phyloP scores from a whole-genome alignment of 257 asterid genomes.

The Scutellaria baicalensis region DNA sequence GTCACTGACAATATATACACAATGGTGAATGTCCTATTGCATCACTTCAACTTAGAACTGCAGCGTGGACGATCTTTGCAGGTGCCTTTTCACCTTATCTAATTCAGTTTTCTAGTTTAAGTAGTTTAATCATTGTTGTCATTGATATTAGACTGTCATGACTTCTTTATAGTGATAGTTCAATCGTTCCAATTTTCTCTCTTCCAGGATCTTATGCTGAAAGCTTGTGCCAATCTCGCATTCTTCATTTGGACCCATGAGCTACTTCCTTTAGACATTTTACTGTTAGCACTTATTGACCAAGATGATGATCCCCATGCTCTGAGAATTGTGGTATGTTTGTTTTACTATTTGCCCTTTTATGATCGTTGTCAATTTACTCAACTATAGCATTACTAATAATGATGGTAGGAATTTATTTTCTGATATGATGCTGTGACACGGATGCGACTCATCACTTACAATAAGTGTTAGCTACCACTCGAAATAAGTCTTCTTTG shows the following conservation, averaged over 20 bases:
- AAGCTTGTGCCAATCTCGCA: slow-evolving; percentile 76
- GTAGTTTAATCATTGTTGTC: slow-evolving; percentile 1
- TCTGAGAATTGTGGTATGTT: slow-evolving; percentile 81
- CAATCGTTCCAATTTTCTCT: slow-evolving; percentile 12
- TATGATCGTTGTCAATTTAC: not conserved
- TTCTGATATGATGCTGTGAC: not conserved
- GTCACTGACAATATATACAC: slow-evolving; percentile 86
- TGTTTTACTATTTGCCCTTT: slow-evolving; percentile 13
- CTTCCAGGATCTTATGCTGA: slow-evolving; percentile 80
- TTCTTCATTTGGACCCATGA: slow-evolving; percentile 93
- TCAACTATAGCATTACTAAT: not conserved
- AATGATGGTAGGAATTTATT: not conserved
- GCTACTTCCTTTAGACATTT: slow-evolving; percentile 84
- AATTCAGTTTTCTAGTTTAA: slow-evolving; percentile 2
- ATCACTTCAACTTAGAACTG: slow-evolving; percentile 77
- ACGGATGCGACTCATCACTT: not conserved
- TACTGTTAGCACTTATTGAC: slow-evolving; percentile 84
- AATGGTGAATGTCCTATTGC: slow-evolving; percentile 92
- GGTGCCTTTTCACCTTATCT: slow-evolving; percentile 40
- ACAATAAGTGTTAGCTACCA: not conserved
- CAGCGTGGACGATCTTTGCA: slow-evolving; percentile 91
- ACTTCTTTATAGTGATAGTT: not conserved
- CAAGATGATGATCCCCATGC: slow-evolving; percentile 97
- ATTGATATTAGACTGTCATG: not conserved
- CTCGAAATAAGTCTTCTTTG: not conserved